Percentiles rank a stretch among this genome's conserved stretches.
Evolutionary conservation across 2,329 filamentous ascomycete species (phyloP).

Genomic region (Fusarium brevicatenulatum): DNA sequence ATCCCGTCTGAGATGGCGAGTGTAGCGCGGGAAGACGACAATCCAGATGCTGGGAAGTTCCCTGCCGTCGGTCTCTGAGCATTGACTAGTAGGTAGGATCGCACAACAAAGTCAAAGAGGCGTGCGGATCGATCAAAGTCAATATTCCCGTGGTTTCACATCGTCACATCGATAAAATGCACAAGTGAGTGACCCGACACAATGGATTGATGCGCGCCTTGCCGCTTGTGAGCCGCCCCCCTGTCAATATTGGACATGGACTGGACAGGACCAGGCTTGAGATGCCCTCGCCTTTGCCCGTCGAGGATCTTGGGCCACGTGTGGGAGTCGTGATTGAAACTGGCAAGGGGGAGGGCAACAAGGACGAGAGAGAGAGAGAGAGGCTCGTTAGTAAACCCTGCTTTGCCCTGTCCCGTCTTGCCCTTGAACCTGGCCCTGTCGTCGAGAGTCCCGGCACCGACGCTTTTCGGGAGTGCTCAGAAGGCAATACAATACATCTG

Average conservation of each 20-base stretch:
- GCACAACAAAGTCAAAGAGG: constrained; percentile 12
- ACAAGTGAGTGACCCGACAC: constrained; percentile 41
- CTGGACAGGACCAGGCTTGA: constrained; percentile 10
- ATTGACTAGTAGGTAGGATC: background rate
- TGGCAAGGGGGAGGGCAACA: constrained; percentile 7
- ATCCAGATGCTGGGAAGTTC: constrained; percentile 22
- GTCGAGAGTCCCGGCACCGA: constrained; percentile 6
- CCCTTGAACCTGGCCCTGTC: background rate
- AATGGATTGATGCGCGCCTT: constrained; percentile 46
- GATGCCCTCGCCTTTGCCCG: constrained; percentile 18
- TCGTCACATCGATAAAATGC: constrained; percentile 25
- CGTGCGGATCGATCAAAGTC: constrained; percentile 3
- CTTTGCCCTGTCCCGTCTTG: background rate
- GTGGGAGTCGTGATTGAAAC: constrained; percentile 34
- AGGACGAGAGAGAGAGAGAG: constrained; percentile 1
- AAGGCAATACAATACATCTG: background rate
- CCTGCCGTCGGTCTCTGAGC: constrained; percentile 6
- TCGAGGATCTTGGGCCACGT: constrained; percentile 36
- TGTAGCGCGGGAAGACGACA: background rate
- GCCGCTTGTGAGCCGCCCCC: constrained; percentile 38
- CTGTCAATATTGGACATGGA: constrained; percentile 21
- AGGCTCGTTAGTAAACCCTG: constrained; percentile 5
- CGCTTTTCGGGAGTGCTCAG: constrained; percentile 17
- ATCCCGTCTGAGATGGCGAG: background rate
- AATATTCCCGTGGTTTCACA: constrained; percentile 28